Conservation (phyloP, 73 alveolate species). For the Uronychia binucleata region DNA sequence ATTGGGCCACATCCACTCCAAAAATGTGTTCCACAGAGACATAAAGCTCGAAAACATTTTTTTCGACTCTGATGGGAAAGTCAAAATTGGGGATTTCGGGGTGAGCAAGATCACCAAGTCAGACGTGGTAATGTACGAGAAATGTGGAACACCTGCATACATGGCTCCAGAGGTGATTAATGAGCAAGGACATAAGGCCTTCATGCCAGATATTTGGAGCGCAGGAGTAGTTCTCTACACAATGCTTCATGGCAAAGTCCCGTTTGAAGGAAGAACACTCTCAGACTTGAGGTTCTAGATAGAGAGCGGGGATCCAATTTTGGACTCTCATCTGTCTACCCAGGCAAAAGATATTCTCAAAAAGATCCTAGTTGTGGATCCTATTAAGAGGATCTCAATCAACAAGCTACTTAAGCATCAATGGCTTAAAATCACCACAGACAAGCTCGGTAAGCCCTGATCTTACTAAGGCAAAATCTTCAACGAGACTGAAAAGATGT, state of each 20-base stretch:
- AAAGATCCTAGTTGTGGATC: constrained; percentile 79
- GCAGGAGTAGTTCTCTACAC: constrained; percentile 80
- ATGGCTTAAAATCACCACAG: constrained; percentile 56
- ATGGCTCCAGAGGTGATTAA: constrained; percentile 28
- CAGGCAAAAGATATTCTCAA: constrained; percentile 71
- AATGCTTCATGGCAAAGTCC: constrained; percentile 85
- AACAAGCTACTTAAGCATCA: constrained; percentile 81
- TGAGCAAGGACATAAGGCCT: constrained; percentile 62
- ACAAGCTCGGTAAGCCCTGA: not conserved
- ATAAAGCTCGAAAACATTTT: constrained; percentile 81
- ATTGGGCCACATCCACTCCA: constrained; percentile 68
- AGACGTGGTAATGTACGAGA: constrained; percentile 61
- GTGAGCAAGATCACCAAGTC: constrained; percentile 65
- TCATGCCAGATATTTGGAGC: constrained; percentile 70
- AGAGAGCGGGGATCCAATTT: constrained; percentile 62
- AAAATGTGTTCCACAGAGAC: constrained; percentile 81
- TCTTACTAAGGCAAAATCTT: not conserved
- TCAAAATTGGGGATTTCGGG: constrained; percentile 81
- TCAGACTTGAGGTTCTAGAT: constrained; percentile 79
- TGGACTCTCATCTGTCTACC: constrained; percentile 58
- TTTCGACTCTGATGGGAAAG: constrained; percentile 47
- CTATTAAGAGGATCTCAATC: constrained; percentile 76
- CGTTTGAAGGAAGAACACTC: constrained; percentile 83
- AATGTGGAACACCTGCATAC: constrained; percentile 41
- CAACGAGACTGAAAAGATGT: not conserved